phyloP scores from a whole-genome alignment of 1,284 basidiomycete species.

The Sanghuangporus weigelae region DNA sequence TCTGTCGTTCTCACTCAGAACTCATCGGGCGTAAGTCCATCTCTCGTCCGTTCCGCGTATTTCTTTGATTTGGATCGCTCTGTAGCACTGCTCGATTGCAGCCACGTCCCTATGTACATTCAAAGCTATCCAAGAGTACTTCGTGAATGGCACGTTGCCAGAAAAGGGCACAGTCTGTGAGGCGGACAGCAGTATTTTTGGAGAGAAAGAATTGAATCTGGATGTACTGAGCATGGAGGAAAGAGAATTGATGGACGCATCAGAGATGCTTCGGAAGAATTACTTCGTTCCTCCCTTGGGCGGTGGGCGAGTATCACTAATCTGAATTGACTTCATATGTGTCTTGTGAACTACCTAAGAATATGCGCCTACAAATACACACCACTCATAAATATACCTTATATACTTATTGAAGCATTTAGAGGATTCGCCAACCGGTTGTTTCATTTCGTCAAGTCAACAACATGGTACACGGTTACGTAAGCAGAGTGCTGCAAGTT shows the following conservation, averaged over 20 bases:
- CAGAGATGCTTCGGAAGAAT: conserved; percentile 1
- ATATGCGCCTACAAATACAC: neutral
- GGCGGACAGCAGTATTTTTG: conserved; percentile 11
- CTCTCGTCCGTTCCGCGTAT: neutral
- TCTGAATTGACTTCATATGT: neutral
- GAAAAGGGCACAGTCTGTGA: conserved; percentile 18
- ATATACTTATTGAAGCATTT: too few relatives aligned
- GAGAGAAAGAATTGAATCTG: neutral
- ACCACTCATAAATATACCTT: too few relatives aligned
- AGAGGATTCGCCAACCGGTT: too few relatives aligned
- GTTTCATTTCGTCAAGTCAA: too few relatives aligned
- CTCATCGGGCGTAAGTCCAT: conserved; percentile 19
- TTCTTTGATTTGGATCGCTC: neutral
- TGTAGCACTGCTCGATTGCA: conserved; percentile 18
- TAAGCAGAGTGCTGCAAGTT: too few relatives aligned
- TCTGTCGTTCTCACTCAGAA: conserved; percentile 23
- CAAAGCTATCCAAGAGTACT: conserved; percentile 16
- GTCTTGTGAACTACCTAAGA: neutral
- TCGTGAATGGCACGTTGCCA: conserved; percentile 18
- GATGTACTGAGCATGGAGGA: neutral
- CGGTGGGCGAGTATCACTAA: neutral
- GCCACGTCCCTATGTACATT: conserved; percentile 18
- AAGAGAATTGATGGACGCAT: neutral
- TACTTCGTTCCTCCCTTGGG: conserved; percentile 8
- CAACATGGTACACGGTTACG: too few relatives aligned